Evolutionary conservation across 441 rosid species (phyloP), one percentile per base, ranked within the genome.

Genomic region (Macaranga tanarius): DNA sequence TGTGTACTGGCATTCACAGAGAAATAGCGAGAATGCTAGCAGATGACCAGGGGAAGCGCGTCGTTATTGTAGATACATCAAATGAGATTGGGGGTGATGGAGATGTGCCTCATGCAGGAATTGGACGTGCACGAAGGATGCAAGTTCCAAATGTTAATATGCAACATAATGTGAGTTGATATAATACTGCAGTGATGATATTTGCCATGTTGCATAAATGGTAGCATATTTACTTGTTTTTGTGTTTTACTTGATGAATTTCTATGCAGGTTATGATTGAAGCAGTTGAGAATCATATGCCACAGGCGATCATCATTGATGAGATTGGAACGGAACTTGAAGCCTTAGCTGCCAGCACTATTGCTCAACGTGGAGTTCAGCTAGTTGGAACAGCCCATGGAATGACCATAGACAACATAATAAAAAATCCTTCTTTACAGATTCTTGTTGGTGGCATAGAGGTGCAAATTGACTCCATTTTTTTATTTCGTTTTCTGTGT

Each of bases 51-150:
- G 79, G 80, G 84, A 94, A 88, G 79, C 93, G 99, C 38, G 97
- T 94, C 31, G 86, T 94, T 68, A 92, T 94, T 80, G 92, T 94
- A 61, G 97, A 94, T 72, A 94, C 99, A 0, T 94, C 99, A 51
- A 94, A 92, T 76, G 99, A 94, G 87, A 92, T 94, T 71, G 99
- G 99, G 62, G 99, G 97, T 67, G 99, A 94, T 77, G 99, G 99
- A 62, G 99, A 94, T 80, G 88, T 94, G 68, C 99, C 99, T 60
- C 99, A 94, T 76, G 85, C 88, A 56, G 99, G 99, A 74, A 92
- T 94, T 54, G 97, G 99, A 65, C 89, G 85, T 81, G 97, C 99
- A 23, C 89, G 99, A 85, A 86, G 99, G 83, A 92, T 94, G 99
- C 99, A 94, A 82, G 99, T 94, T 77, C 97, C 99, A 52, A 94